Evolutionary conservation across 1,284 basidiomycete genomes (phyloP).

Genomic region (Cryptococcus sp.): DNA sequence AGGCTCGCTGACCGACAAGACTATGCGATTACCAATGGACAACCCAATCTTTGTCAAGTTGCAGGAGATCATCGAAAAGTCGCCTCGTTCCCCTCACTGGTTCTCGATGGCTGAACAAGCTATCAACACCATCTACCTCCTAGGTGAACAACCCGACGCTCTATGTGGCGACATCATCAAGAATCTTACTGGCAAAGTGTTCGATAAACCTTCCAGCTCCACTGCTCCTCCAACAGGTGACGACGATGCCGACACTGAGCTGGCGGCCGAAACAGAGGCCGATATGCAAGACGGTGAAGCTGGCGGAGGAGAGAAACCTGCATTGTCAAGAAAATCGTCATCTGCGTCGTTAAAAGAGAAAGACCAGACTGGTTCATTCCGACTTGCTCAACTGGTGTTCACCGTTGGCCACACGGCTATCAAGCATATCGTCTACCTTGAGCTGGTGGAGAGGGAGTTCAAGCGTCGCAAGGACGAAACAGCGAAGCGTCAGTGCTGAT

Average conservation of each 20-base stretch:
- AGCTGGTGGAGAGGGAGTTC: slow-evolving; percentile 95
- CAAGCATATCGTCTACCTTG: slow-evolving; percentile 95
- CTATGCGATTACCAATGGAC: slow-evolving; percentile 83
- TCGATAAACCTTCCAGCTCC: slow-evolving; percentile 48
- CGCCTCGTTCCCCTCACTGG: slow-evolving; percentile 85
- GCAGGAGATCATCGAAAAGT: slow-evolving; percentile 72
- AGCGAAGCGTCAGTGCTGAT: slow-evolving; percentile 62
- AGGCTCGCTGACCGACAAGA: slow-evolving; percentile 87
- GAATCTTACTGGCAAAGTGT: slow-evolving; percentile 73
- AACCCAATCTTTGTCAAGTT: slow-evolving; percentile 82
- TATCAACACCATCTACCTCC: slow-evolving; percentile 91
- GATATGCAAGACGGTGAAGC: slow-evolving; percentile 6
- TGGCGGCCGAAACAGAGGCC: slow-evolving; percentile 15
- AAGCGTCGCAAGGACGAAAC: slow-evolving; percentile 93
- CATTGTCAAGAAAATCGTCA: background rate
- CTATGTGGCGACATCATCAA: slow-evolving; percentile 82
- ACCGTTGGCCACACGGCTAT: slow-evolving; percentile 94
- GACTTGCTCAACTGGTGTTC: slow-evolving; percentile 87
- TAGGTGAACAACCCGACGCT: slow-evolving; percentile 89
- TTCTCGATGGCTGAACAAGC: slow-evolving; percentile 95
- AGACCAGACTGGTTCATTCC: slow-evolving; percentile 78
- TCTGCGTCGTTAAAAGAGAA: slow-evolving; percentile 5
- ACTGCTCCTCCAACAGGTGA: slow-evolving; percentile 8
- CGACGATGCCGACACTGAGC: slow-evolving; percentile 8
- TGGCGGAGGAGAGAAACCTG: background rate